Percentiles rank a stretch among this genome's conserved stretches.
Conservation (phyloP, 306 rosid genomes). For the Cucurbita maxima region DNA sequence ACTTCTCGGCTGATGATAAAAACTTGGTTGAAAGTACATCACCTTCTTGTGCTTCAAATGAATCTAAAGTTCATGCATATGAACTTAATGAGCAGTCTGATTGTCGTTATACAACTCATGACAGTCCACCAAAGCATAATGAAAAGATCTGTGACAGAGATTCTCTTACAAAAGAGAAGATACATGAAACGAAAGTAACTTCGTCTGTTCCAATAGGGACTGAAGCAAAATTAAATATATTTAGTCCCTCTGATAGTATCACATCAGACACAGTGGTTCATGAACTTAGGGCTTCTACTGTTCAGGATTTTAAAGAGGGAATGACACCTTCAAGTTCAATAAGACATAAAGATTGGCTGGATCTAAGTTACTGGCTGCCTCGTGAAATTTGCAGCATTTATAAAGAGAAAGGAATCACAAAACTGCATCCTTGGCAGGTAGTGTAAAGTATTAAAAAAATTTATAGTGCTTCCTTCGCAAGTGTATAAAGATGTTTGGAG, state of each 20-base stretch:
- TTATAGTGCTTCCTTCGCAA: neutral
- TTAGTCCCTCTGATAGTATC: conserved; percentile 19
- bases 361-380: conserved; percentile 68
- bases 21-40: conserved; percentile 29
- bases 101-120: conserved; percentile 12
- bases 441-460: conserved; percentile 2
- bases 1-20: conserved; percentile 63
- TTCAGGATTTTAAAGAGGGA: conserved; percentile 28
- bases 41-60: conserved; percentile 15
- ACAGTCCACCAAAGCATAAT: conserved; percentile 3
- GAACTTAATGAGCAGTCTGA: conserved; percentile 22
- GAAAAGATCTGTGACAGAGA: conserved; percentile 1
- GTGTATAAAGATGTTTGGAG: neutral
- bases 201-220: conserved; percentile 15
- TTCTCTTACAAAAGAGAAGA: conserved; percentile 22
- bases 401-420: conserved; percentile 66
- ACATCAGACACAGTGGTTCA: conserved; percentile 25
- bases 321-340: conserved; percentile 57
- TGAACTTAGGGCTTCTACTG: conserved; percentile 16
- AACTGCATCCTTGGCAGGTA: conserved; percentile 93
- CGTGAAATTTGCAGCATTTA: conserved; percentile 71
- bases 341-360: conserved; percentile 31
- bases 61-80: conserved; percentile 11
- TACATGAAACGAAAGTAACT: conserved; percentile 18
- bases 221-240: conserved; percentile 11